Conservation (phyloP, 176 grass and related monocot species). For the Calamus simplicifolius region DNA sequence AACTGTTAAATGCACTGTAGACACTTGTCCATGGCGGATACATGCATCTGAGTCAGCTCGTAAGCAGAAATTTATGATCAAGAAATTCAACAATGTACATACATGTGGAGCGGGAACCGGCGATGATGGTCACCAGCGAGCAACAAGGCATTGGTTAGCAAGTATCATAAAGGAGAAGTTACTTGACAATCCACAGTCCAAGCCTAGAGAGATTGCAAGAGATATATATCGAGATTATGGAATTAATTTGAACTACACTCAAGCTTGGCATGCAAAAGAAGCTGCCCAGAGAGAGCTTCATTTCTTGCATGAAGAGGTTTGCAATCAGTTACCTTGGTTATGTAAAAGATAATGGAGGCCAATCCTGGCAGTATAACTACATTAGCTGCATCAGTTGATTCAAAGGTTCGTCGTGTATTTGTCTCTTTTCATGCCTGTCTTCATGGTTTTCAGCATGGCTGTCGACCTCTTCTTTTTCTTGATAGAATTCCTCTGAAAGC, state of each 20-base stretch:
- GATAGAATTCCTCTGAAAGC: slow-evolving; percentile 87
- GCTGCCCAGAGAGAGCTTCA: slow-evolving; percentile 86
- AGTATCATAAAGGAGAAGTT: slow-evolving; percentile 92
- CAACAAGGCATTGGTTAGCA: slow-evolving; percentile 79
- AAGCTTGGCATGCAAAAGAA: slow-evolving; percentile 86
- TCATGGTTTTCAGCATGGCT: slow-evolving; percentile 72
- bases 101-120: slow-evolving; percentile 72
- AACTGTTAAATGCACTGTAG: slow-evolving; percentile 73
- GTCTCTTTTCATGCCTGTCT: slow-evolving; percentile 92
- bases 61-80: slow-evolving; percentile 91
- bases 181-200: slow-evolving; percentile 52
- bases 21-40: slow-evolving; percentile 73
- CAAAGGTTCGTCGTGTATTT: slow-evolving; percentile 85
- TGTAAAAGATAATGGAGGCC: slow-evolving; percentile 74
- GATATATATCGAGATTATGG: slow-evolving; percentile 85
- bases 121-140: slow-evolving; percentile 61
- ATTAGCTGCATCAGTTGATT: slow-evolving; percentile 61
- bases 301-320: slow-evolving; percentile 75
- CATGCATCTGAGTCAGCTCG: slow-evolving; percentile 90
- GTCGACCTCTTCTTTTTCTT: slow-evolving; percentile 85
- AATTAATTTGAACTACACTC: slow-evolving; percentile 76
- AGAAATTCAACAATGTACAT: slow-evolving; percentile 88
- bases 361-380: slow-evolving; percentile 86
- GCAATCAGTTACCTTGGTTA: slow-evolving; percentile 80
- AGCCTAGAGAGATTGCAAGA: slow-evolving; percentile 81